Evolutionary conservation across 345 rosid genomes (phyloP).

Genomic region (Populus ilicifolia): DNA sequence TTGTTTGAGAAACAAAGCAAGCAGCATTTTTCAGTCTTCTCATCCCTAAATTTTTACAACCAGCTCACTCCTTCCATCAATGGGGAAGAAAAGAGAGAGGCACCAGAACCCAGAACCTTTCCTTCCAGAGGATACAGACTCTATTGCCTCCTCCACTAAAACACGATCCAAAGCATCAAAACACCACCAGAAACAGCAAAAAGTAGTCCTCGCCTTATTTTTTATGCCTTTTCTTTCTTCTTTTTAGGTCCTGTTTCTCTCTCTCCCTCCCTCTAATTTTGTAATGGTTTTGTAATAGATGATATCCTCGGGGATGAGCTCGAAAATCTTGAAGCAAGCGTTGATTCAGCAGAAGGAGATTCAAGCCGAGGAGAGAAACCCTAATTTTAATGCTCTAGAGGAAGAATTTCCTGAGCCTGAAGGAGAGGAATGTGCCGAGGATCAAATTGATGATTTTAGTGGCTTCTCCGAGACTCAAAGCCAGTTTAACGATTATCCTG

Average conservation of each 20-base stretch:
- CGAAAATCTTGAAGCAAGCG: conserved; percentile 81
- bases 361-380: conserved; percentile 50
- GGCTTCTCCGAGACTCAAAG: conserved; percentile 64
- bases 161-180: conserved; percentile 61
- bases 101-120: conserved; percentile 66
- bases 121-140: conserved; percentile 36
- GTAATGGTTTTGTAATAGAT: conserved; percentile 25
- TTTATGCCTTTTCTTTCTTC: not conserved
- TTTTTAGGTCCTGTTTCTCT: not conserved
- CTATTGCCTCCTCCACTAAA: conserved; percentile 48
- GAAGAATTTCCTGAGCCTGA: conserved; percentile 29
- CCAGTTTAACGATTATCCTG: conserved; percentile 51
- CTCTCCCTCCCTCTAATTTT: not conserved
- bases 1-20: too few species aligned
- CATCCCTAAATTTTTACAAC: not conserved
- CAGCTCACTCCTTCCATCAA: conserved; percentile 2
- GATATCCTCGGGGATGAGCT: conserved; percentile 66
- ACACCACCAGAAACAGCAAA: conserved; percentile 56
- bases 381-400: conserved; percentile 29
- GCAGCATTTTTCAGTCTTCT: too few species aligned
- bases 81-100: conserved; percentile 56
- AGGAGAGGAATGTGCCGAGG: conserved; percentile 35
- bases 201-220: conserved; percentile 18
- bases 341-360: conserved; percentile 80
- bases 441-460: conserved; percentile 53